A percentile compares a stretch with the other conserved stretches of the same genome.
Evolutionary conservation across 371 early-diverging fungal genomes (phyloP).

Genomic region (Basidiobolus meristosporus): DNA sequence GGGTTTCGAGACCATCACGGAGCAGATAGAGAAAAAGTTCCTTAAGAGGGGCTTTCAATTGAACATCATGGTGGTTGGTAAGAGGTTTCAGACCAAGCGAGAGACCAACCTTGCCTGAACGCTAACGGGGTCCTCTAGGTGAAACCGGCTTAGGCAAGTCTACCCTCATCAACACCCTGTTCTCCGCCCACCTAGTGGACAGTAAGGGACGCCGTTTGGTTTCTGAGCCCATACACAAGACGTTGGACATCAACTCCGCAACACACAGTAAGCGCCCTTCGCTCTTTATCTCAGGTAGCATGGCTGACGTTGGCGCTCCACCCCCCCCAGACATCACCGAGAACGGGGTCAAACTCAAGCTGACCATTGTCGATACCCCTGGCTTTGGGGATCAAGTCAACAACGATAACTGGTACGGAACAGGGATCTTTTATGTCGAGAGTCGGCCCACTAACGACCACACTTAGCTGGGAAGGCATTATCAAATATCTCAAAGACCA

Average conservation of each 20-base stretch:
- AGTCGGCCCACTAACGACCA: constrained; percentile 1
- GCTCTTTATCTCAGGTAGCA: not conserved
- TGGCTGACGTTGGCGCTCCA: not conserved
- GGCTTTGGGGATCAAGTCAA: constrained; percentile 70
- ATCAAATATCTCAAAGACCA: constrained; percentile 86
- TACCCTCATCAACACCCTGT: constrained; percentile 92
- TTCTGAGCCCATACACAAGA: constrained; percentile 58
- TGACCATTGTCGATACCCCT: constrained; percentile 72
- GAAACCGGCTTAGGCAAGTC: constrained; percentile 97
- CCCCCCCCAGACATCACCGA: constrained; percentile 47
- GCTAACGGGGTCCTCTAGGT: constrained; percentile 27
- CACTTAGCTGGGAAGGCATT: constrained; percentile 65
- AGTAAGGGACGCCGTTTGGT: constrained; percentile 56
- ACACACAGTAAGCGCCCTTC: constrained; percentile 28
- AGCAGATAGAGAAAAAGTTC: constrained; percentile 82
- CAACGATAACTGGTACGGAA: constrained; percentile 60
- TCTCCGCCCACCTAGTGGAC: constrained; percentile 69
- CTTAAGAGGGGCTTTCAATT: constrained; percentile 86
- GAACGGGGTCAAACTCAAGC: constrained; percentile 61
- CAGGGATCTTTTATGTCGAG: not conserved
- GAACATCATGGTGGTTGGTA: constrained; percentile 88
- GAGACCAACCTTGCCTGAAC: not conserved
- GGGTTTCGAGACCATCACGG: constrained; percentile 87
- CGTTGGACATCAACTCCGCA: constrained; percentile 67
- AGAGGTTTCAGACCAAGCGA: constrained; percentile 4